Base-by-base conservation (phyloP, 169 alveolate species). In the Perkinsus marinus region DNA sequence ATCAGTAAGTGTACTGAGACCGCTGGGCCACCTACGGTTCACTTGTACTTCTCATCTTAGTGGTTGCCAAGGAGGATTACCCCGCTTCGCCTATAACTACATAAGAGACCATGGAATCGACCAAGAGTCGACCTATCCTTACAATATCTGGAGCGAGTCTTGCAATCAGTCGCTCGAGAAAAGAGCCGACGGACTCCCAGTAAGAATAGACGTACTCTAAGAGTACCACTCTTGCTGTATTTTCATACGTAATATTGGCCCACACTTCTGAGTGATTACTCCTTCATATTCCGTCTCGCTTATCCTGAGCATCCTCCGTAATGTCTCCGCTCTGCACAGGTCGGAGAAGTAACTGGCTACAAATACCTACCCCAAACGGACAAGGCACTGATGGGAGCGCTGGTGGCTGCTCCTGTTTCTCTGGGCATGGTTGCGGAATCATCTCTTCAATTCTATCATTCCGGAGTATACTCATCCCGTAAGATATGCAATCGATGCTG, bases 51-150 rank as follows among this genome's bases (percentile, higher is more conserved):
- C 46, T 41, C 79, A 19, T 57, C 34, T 57, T 26, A 26, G 43
- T 0, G 98, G 97, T 39, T 96, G 98, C 93, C 93, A 93, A 47
- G 98, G 98, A 43, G 98, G 98, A 39, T 90, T 92, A 36, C 93
- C 93, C 95, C 94, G 92, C 3, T 41, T 68, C 39, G 96, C 96
- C 26, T 94, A 93, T 91, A 90, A 93, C 39, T 95, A 93, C 93
- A 90, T 39, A 39, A 37, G 41, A 36, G 36, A 39, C 13, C 39
- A 43, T 7, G 91, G 91, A 0, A 47, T 43, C 39, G 69, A 39
- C 39, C 69, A 90, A n/a, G 91, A 90, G n/a, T 10, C 69, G n/a
- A 47, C 43, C 39, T 90, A 90, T 22, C 91, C 69, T 38, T 90
- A 90, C 69, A 47, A 39, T 39, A 9, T 39, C 41, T 39, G 39